Conservation (phyloP, 805 yeast species). For the Yarrowia sp. region DNA sequence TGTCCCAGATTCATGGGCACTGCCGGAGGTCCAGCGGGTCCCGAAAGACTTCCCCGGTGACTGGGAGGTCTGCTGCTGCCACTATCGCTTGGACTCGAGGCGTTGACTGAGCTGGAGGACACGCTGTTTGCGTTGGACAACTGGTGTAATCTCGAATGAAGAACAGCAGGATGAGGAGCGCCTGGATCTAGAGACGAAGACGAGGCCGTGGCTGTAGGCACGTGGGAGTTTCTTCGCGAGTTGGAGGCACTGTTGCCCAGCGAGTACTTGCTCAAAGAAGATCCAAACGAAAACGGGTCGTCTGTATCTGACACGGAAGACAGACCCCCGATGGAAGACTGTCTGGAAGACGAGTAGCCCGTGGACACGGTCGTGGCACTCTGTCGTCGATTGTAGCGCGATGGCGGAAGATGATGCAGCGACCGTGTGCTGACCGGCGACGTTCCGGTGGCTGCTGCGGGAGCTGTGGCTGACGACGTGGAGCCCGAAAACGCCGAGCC, state of each 20-base stretch:
- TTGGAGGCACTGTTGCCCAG: conserved; percentile 42
- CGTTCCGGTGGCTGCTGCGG: conserved; percentile 2
- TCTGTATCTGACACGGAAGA: conserved; percentile 46
- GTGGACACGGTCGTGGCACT: conserved; percentile 42
- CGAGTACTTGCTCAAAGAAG: conserved; percentile 45
- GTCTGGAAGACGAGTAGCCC: conserved; percentile 42
- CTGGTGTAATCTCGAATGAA: conserved; percentile 31
- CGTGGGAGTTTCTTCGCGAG: conserved; percentile 43
- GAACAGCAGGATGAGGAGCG: conserved; percentile 31
- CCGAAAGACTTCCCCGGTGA: conserved; percentile 16
- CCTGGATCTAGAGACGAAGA: conserved; percentile 9
- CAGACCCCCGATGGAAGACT: conserved; percentile 45
- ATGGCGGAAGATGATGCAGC: conserved; percentile 13
- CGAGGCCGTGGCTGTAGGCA: conserved; percentile 38
- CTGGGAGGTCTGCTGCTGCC: conserved; percentile 28
- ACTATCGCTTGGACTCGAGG: conserved; percentile 5
- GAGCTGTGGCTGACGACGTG: neutral
- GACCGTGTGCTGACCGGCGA: conserved; percentile 2
- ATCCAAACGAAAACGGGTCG: conserved; percentile 44
- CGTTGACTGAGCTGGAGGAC: conserved; percentile 14
- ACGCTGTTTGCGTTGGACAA: conserved; percentile 14
- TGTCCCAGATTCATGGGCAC: conserved; percentile 9
- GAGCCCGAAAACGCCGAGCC: conserved; percentile 3
- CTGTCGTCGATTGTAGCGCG: conserved; percentile 41
- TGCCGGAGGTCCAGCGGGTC: neutral